phyloP scores from a whole-genome alignment of 306 rosid species.

The Rosa lucieae region DNA sequence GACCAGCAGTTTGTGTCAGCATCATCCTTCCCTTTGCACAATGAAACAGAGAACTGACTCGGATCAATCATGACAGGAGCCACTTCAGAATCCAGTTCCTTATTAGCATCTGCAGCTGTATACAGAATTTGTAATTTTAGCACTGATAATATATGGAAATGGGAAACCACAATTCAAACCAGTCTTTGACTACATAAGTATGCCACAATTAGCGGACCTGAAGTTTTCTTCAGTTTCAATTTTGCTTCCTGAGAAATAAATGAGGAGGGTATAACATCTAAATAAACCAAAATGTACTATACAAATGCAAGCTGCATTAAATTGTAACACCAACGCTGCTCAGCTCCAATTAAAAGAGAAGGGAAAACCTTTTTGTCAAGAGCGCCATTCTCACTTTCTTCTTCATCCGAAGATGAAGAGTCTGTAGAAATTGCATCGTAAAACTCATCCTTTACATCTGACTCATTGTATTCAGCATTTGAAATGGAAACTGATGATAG shows the following conservation, averaged over 20 bases:
- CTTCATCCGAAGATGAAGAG: slow-evolving; percentile 49
- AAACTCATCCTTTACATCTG: slow-evolving; percentile 72
- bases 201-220: slow-evolving; percentile 25
- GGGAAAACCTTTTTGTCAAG: slow-evolving; percentile 32
- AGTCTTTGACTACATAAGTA: not conserved
- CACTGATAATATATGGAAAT: not conserved
- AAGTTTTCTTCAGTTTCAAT: slow-evolving; percentile 42
- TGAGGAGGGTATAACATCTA: slow-evolving; percentile 24
- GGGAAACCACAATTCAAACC: not conserved
- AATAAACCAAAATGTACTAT: not conserved
- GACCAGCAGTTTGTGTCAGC: slow-evolving; percentile 83
- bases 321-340: not conserved
- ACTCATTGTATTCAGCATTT: slow-evolving; percentile 46
- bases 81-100: slow-evolving; percentile 53
- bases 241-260: slow-evolving; percentile 39
- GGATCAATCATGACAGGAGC: slow-evolving; percentile 49
- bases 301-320: not conserved
- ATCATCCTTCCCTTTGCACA: slow-evolving; percentile 52
- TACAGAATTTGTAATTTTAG: slow-evolving; percentile 17
- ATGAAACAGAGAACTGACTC: slow-evolving; percentile 50
- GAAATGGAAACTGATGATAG: slow-evolving; percentile 37
- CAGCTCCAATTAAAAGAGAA: slow-evolving; percentile 7
- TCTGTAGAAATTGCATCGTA: slow-evolving; percentile 81
- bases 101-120: slow-evolving; percentile 52
- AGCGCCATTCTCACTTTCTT: slow-evolving; percentile 29